These are phyloP conservation scores for Hirsutella minnesotensis DNA, from an alignment of 2,329 filamentous ascomycete genomes.

Conservation along the genomic window DNA sequence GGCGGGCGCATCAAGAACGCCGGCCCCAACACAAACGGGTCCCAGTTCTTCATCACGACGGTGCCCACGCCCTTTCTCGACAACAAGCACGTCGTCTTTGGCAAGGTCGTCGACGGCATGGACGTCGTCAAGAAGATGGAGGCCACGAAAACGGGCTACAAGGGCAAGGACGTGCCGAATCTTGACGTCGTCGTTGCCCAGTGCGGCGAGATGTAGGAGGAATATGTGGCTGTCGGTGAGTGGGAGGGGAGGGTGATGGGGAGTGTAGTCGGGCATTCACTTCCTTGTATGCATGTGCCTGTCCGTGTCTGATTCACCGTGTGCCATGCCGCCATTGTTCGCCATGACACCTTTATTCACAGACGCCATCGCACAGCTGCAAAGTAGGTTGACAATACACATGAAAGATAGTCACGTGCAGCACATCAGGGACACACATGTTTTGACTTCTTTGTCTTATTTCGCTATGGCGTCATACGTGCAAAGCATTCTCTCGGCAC, in stretches of 20 bases:
- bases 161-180: slow-evolving; percentile 67
- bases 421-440: no score
- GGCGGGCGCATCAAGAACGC: slow-evolving; percentile 71
- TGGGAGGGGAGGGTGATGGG: background rate
- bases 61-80: slow-evolving; percentile 79
- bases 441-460: no score
- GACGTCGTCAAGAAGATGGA: slow-evolving; percentile 90
- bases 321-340: no score
- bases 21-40: slow-evolving; percentile 85
- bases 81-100: slow-evolving; percentile 91
- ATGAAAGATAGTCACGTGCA: no score
- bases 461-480: no score
- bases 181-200: slow-evolving; percentile 74
- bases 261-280: no score
- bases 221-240: background rate
- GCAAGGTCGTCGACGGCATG: slow-evolving; percentile 79
- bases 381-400: no score
- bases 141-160: slow-evolving; percentile 67
- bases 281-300: no score
- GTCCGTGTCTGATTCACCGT: no score
- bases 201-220: slow-evolving; percentile 78
- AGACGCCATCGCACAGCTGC: no score
- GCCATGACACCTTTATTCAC: no score
- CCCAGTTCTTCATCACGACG: slow-evolving; percentile 95
- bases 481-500: no score